Conservation (phyloP, 257 asterid species). For the Solanum chilense region DNA sequence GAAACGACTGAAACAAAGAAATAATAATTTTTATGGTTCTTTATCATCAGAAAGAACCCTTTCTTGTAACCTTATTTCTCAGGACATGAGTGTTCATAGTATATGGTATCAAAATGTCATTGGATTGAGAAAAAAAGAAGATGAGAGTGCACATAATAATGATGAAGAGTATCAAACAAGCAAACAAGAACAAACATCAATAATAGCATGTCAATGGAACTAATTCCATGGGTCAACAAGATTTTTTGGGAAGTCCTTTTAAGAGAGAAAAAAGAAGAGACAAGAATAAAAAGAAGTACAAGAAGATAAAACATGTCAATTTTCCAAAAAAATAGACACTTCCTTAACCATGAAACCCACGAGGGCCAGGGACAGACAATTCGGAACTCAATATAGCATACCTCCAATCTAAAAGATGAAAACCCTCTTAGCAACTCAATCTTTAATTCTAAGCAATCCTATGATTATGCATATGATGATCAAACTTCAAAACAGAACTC, state of each 20-base stretch:
- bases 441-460: background rate
- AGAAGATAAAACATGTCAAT: background rate
- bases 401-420: background rate
- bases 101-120: background rate
- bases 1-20: constrained; percentile 59
- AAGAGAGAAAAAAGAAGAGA: background rate
- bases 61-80: background rate
- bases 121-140: background rate
- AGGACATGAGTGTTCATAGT: background rate
- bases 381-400: background rate
- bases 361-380: background rate
- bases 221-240: background rate
- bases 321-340: background rate
- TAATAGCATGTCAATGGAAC: background rate
- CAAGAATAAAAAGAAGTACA: background rate
- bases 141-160: background rate
- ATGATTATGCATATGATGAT: background rate
- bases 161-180: background rate
- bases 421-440: background rate
- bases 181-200: background rate
- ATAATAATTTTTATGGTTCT: constrained; percentile 4
- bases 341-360: background rate
- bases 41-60: constrained; percentile 1
- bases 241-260: background rate
- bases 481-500: background rate